A percentile compares a stretch with the other conserved stretches of the same genome.
These are phyloP conservation scores for Pestalotiopsis sp. DNA, from an alignment of 2,329 filamentous ascomycete species.

Conservation along the genomic window DNA sequence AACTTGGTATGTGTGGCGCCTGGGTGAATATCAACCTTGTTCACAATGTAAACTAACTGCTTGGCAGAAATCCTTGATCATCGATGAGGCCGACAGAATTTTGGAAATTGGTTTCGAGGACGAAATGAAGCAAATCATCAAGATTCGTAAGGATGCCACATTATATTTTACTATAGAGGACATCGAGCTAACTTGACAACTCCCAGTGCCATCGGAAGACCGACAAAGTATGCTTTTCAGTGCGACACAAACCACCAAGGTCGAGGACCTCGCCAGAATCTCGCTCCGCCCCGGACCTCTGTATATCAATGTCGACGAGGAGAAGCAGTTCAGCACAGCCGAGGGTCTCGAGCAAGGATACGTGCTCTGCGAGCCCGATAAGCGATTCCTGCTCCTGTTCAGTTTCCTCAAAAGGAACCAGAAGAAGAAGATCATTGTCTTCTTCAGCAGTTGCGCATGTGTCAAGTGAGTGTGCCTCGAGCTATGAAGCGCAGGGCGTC, in stretches of 20 bases:
- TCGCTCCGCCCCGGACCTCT: slow-evolving; percentile 88
- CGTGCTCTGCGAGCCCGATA: slow-evolving; percentile 89
- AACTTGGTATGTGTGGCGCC: slow-evolving; percentile 54
- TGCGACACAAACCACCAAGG: slow-evolving; percentile 97
- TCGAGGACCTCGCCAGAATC: slow-evolving; percentile 93
- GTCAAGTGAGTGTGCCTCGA: slow-evolving; percentile 61
- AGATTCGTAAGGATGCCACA: slow-evolving; percentile 69
- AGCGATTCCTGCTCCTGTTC: slow-evolving; percentile 94
- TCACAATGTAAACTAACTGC: background rate
- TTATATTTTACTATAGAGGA: slow-evolving; percentile 44
- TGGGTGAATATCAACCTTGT: background rate
- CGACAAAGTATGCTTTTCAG: slow-evolving; percentile 98
- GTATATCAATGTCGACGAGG: slow-evolving; percentile 95
- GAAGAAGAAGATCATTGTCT: slow-evolving; percentile 98
- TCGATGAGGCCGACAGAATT: slow-evolving; percentile 96
- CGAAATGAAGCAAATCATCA: slow-evolving; percentile 95
- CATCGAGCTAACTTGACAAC: background rate
- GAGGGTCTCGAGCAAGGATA: slow-evolving; percentile 96
- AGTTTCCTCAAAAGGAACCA: slow-evolving; percentile 90
- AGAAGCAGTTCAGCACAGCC: slow-evolving; percentile 88
- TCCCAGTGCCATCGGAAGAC: slow-evolving; percentile 53
- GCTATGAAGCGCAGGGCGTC: background rate
- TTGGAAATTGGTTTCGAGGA: slow-evolving; percentile 98
- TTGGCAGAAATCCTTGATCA: slow-evolving; percentile 73
- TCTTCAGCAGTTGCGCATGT: slow-evolving; percentile 89